A percentile compares a stretch with the other conserved stretches of the same genome.
Conservation (phyloP, 345 rosid species). For the Geranium rotundifolium region DNA sequence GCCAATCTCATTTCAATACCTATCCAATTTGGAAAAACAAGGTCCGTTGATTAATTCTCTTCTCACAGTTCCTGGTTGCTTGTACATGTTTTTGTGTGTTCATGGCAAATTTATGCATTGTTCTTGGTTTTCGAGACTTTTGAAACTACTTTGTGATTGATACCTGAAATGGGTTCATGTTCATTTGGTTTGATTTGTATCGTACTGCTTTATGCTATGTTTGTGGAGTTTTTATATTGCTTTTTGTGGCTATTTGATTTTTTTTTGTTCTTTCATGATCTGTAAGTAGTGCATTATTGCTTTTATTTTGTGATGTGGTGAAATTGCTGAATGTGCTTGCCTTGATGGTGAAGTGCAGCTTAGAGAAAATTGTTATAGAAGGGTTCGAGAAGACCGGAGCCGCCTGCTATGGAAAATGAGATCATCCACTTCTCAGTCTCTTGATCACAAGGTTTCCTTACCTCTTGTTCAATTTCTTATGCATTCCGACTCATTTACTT, state of each 20-base stretch:
- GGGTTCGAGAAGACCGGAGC: conserved; percentile 63
- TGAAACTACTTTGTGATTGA: no score
- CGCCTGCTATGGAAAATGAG: conserved; percentile 81
- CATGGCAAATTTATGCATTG: background rate
- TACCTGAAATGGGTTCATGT: background rate
- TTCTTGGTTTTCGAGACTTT: background rate
- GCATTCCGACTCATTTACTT: no score
- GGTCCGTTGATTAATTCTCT: conserved; percentile 23
- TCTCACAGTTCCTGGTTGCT: background rate
- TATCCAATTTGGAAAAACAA: conserved; percentile 46
- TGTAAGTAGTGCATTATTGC: no score
- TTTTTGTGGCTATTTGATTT: no score
- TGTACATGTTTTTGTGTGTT: background rate
- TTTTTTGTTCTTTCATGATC: no score
- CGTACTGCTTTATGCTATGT: background rate
- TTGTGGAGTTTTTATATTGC: background rate
- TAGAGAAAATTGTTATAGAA: conserved; percentile 60
- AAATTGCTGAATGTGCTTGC: no score
- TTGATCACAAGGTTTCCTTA: conserved; percentile 33
- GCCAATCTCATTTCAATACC: conserved; percentile 29
- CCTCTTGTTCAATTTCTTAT: no score
- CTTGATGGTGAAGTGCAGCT: conserved; percentile 25
- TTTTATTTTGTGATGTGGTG: no score
- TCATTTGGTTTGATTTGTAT: background rate
- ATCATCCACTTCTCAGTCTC: conserved; percentile 31